Evolutionary conservation across 2,329 filamentous ascomycete species (phyloP), one percentile per base, ranked within the genome.

Genomic region (Colletotrichum sp.): DNA sequence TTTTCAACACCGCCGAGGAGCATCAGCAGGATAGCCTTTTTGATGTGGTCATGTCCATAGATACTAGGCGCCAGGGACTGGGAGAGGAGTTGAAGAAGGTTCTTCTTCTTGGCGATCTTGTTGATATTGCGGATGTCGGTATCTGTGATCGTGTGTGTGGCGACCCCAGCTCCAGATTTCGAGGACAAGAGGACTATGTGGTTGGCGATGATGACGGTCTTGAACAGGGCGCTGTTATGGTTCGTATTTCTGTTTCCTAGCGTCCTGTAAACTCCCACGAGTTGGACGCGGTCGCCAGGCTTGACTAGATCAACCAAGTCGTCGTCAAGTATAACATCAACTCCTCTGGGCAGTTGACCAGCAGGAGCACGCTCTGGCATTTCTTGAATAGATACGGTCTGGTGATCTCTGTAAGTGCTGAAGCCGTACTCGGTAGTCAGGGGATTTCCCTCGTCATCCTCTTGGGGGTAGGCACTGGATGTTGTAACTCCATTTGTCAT

Each of bases 51-150:
- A 81, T 99, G 97, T 0, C 97, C 97, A 81, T 95, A 98, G 74
- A 99, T 99, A 86, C 96, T 98, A 0, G 97, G 97, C 3, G 97
- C 97, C 24, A 99, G 89, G 3, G 96, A 98, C 80, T 98, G 96
- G 1, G 97, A 97, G 8, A 99, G 90, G 58, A 99, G 88, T 70
- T 98, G 95, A 78, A 99, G 97, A 5, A 98, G 90, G 77, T 97
- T 96, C 85, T 93, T 96, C 85, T 97, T 97, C 89, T 98, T 99
- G 12, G 96, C 90, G 71, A 98, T 91, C 85, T 98, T 98, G 88
- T 98, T 98, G 89, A 99, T 99, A 83, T 99, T 98, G 80, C 97
- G 94, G 82, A 99, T 97, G 82, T 99, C 97, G 2, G 94, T 97
- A 84, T 98, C 97, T 21, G 97, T 98, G 79, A 99, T 98, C 7